Percentiles rank a stretch among this genome's conserved stretches.
Conservation (phyloP, 2,329 filamentous ascomycete genomes). For the Onygenales sp. region DNA sequence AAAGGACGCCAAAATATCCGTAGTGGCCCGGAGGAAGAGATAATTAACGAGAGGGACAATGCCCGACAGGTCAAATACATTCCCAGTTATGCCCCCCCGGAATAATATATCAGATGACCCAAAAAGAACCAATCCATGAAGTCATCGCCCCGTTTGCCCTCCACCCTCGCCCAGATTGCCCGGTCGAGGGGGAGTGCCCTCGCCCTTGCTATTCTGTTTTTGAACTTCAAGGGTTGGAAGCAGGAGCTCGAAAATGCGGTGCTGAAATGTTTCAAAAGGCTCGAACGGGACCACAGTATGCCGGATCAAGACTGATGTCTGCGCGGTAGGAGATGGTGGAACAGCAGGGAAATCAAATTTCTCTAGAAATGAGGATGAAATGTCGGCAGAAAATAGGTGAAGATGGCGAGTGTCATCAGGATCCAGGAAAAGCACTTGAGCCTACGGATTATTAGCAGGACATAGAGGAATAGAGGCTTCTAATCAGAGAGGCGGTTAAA, state of each 20-base stretch:
- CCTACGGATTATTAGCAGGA: background rate
- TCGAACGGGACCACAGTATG: background rate
- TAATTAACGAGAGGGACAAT: too few relatives aligned
- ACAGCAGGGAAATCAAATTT: background rate
- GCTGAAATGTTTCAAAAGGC: background rate
- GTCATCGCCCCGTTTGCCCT: too few relatives aligned
- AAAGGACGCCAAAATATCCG: too few relatives aligned
- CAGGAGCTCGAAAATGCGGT: background rate
- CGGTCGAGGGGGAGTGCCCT: too few relatives aligned
- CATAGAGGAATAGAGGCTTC: background rate
- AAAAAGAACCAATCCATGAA: too few relatives aligned
- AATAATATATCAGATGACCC: too few relatives aligned
- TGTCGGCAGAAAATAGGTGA: background rate
- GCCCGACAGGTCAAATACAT: too few relatives aligned
- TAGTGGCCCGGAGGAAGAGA: too few relatives aligned
- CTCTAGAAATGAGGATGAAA: background rate
- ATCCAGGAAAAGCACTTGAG: background rate
- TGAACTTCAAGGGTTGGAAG: background rate
- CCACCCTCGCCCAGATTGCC: too few relatives aligned
- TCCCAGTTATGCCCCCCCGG: too few relatives aligned
- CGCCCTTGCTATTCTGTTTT: background rate
- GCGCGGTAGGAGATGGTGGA: background rate
- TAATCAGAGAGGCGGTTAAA: background rate
- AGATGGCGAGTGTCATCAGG: background rate
- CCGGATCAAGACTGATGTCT: background rate